Evolutionary conservation across 73 alveolate genomes (phyloP).

Genomic region (Paramecium bursaria): DNA sequence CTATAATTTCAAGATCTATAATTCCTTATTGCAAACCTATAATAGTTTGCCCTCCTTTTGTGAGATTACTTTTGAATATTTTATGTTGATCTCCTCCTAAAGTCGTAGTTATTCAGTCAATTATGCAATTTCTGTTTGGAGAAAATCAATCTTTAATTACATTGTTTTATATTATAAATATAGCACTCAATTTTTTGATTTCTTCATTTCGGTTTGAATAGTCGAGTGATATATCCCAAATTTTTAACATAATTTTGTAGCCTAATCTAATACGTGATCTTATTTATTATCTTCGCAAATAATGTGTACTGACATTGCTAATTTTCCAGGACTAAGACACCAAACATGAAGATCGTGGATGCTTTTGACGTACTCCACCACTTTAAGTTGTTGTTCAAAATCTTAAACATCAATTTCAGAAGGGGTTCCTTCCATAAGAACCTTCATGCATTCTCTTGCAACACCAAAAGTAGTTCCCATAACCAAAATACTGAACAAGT

Average conservation of each 20-base stretch:
- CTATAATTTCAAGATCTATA: no score
- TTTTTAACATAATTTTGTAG: conserved; percentile 82
- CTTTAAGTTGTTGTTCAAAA: conserved; percentile 54
- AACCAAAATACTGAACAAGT: conserved; percentile 86
- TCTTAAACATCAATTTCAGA: conserved; percentile 64
- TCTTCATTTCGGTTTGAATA: conserved; percentile 68
- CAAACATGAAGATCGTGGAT: conserved; percentile 96
- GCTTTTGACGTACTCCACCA: conserved; percentile 72
- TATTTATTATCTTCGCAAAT: conserved; percentile 65
- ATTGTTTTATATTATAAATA: no score
- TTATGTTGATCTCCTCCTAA: no score
- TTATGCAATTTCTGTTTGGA: no score
- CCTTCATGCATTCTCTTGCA: conserved; percentile 88
- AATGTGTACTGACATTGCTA: conserved; percentile 82
- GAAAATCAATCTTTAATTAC: no score
- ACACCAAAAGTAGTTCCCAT: conserved; percentile 88
- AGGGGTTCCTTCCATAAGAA: conserved; percentile 96
- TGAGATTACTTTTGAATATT: no score
- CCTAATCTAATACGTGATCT: conserved; percentile 71
- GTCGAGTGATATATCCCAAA: conserved; percentile 71
- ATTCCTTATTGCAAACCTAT: no score
- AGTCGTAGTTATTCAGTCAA: no score
- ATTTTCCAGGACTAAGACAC: conserved; percentile 88
- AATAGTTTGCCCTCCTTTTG: no score
- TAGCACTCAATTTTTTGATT: no score